A percentile compares a stretch with the other conserved stretches of the same genome.
These are phyloP conservation scores for Scheffersomyces cryptocercus DNA, from an alignment of 1,139 yeast species.

Conservation along the genomic window DNA sequence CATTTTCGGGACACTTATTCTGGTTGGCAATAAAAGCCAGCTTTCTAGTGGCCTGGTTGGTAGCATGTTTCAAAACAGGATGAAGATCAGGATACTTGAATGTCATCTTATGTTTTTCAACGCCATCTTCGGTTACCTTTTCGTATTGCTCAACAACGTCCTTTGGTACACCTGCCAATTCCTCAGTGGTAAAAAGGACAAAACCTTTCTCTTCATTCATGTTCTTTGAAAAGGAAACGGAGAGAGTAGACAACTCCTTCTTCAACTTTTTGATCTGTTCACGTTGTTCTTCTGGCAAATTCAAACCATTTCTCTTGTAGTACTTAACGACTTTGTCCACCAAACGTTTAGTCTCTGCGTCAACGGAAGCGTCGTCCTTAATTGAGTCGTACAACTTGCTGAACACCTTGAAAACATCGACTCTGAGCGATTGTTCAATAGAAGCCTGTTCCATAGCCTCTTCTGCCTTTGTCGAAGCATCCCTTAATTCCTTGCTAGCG, in stretches of 20 bases:
- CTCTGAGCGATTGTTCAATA: constrained; percentile 66
- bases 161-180: constrained; percentile 73
- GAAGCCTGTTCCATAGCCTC: constrained; percentile 53
- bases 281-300: constrained; percentile 54
- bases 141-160: constrained; percentile 62
- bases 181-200: constrained; percentile 58
- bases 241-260: constrained; percentile 57
- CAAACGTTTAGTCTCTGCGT: constrained; percentile 58
- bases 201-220: constrained; percentile 71
- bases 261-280: constrained; percentile 57
- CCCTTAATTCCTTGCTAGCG: constrained; percentile 59
- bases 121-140: constrained; percentile 41
- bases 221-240: constrained; percentile 61
- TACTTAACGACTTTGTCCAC: constrained; percentile 56
- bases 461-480: constrained; percentile 67
- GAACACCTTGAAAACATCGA: constrained; percentile 64
- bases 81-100: constrained; percentile 78
- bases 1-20: constrained; percentile 64
- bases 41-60: constrained; percentile 63
- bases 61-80: constrained; percentile 75
- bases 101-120: constrained; percentile 59
- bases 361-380: constrained; percentile 30
- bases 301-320: constrained; percentile 69
- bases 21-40: constrained; percentile 66
- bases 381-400: constrained; percentile 47